A percentile compares a stretch with the other conserved stretches of the same genome.
phyloP scores from a whole-genome alignment of 345 rosid genomes.

The Salix brachista region DNA sequence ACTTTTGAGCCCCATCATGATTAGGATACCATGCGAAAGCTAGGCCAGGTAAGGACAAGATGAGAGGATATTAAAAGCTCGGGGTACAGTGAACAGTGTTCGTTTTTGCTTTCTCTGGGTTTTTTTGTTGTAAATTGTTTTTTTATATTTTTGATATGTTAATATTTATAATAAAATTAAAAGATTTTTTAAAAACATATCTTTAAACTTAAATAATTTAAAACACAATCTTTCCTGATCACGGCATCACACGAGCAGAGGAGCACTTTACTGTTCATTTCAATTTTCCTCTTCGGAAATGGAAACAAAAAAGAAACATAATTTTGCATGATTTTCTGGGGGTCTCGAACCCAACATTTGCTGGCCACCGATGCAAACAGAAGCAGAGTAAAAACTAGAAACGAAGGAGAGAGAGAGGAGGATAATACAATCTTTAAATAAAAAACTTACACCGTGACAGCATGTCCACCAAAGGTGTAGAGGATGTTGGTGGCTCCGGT shows the following conservation, averaged over 20 bases:
- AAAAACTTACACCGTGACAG: slow-evolving; percentile 88
- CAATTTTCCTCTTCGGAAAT: slow-evolving; percentile 12
- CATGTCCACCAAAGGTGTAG: slow-evolving; percentile 98
- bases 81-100: slow-evolving; percentile 2
- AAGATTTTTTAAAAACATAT: no score
- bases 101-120: no score
- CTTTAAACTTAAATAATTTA: no score
- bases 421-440: not conserved
- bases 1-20: slow-evolving; percentile 15
- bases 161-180: no score
- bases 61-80: slow-evolving; percentile 4
- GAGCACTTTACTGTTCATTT: slow-evolving; percentile 21
- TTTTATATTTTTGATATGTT: no score
- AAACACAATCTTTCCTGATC: no score
- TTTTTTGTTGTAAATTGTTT: no score
- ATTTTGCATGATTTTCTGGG: slow-evolving; percentile 37
- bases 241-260: not conserved
- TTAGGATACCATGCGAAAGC: slow-evolving; percentile 8
- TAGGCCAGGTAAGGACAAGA: slow-evolving; percentile 13
- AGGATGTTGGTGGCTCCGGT: slow-evolving; percentile 98
- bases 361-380: slow-evolving; percentile 91
- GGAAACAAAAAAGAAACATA: slow-evolving; percentile 2
- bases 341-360: slow-evolving; percentile 41
- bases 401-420: not conserved
- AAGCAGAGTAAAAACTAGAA: slow-evolving; percentile 57